These are phyloP conservation scores for Macrocybe gigantea DNA, from an alignment of 768 basidiomycete genomes.

Conservation along the genomic window DNA sequence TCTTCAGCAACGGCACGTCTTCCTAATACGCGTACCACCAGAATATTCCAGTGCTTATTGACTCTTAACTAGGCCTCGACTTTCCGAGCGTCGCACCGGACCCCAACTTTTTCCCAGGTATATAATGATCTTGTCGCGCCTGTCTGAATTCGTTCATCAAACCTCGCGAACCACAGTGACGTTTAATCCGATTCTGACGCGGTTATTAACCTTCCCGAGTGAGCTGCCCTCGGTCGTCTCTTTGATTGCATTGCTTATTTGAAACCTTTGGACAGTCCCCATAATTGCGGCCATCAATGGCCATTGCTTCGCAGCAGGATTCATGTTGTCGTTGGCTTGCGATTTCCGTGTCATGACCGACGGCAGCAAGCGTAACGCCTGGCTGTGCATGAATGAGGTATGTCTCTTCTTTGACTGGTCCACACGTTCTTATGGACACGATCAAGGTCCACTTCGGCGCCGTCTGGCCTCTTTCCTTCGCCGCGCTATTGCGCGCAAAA, in stretches of 20 bases:
- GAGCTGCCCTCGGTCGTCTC: constrained; percentile 15
- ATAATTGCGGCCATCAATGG: constrained; percentile 78
- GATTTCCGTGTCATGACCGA: constrained; percentile 90
- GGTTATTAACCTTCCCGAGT: constrained; percentile 77
- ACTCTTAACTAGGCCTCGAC: constrained; percentile 48
- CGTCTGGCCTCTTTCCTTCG: constrained; percentile 68
- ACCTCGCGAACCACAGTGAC: constrained; percentile 36
- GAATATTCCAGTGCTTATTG: not conserved
- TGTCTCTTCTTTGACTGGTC: constrained; percentile 4
- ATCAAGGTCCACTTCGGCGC: constrained; percentile 79
- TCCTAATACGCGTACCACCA: not conserved
- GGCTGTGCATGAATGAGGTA: constrained; percentile 94
- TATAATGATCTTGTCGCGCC: constrained; percentile 1
- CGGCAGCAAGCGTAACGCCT: constrained; percentile 69
- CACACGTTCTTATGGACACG: not conserved
- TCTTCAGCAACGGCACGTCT: constrained; percentile 74
- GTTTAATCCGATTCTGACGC: constrained; percentile 66
- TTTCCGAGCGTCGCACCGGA: constrained; percentile 46
- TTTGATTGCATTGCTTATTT: not conserved
- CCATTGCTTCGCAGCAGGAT: constrained; percentile 81
- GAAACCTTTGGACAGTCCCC: constrained; percentile 46
- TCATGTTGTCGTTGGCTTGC: constrained; percentile 74
- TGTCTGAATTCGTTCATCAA: constrained; percentile 4
- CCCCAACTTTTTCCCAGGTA: constrained; percentile 59
- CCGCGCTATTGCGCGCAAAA: constrained; percentile 58